A percentile compares a stretch with the other conserved stretches of the same genome.
These are phyloP conservation scores for Oldenlandia corymbosa DNA, from an alignment of 257 asterid species.

Conservation along the genomic window DNA sequence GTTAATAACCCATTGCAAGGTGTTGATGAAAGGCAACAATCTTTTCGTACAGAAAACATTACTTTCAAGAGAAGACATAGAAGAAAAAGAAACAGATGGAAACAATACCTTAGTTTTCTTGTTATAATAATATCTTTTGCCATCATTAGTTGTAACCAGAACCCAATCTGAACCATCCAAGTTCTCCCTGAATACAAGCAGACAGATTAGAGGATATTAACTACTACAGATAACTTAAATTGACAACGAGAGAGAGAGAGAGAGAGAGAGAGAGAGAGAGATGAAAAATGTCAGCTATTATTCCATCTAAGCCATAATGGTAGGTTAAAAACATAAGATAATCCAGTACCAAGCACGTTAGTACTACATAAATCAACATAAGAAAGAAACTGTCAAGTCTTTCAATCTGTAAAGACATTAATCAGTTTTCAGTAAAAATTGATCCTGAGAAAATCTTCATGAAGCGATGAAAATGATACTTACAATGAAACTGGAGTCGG, in stretches of 20 bases:
- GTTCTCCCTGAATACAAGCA: constrained; percentile 59
- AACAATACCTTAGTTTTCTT: constrained; percentile 58
- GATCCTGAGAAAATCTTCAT: not conserved
- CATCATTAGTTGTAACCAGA: constrained; percentile 79
- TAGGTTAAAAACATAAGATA: too few species aligned
- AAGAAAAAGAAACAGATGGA: not conserved
- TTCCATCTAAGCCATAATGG: too few species aligned
- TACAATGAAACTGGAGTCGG: constrained; percentile 86
- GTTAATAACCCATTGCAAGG: not conserved
- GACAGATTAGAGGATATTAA: constrained; percentile 19
- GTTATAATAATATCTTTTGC: constrained; percentile 80
- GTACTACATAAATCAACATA: too few species aligned
- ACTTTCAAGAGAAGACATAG: not conserved
- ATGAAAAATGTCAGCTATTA: too few species aligned
- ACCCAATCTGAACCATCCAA: constrained; percentile 86
- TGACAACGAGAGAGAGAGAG: too few species aligned
- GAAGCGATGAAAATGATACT: constrained; percentile 17
- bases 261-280: too few species aligned
- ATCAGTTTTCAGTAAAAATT: not conserved
- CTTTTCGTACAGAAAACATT: not conserved
- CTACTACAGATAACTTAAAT: not conserved
- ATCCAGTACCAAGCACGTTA: too few species aligned
- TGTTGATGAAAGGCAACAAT: not conserved
- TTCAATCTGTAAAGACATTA: not conserved
- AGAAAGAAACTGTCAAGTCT: too few species aligned